A percentile compares a stretch with the other conserved stretches of the same genome.
Conservation (phyloP, 331 rosid species). For the Spiraea crenata region DNA sequence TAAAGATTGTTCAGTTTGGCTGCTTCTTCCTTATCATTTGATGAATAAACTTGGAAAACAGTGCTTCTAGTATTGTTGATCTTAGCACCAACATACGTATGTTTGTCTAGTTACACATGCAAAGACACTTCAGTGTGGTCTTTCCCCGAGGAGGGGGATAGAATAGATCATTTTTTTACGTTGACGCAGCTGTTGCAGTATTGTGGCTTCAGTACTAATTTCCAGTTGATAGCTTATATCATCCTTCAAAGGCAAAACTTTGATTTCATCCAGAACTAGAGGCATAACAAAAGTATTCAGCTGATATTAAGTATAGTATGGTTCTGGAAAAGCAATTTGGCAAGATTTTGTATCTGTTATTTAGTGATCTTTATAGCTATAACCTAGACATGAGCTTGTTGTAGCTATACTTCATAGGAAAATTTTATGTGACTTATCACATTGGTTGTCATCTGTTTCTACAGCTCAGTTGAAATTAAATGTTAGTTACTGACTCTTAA, state of each 20-base stretch:
- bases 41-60: background rate
- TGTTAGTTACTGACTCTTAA: background rate
- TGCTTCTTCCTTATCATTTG: background rate
- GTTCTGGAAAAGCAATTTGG: background rate
- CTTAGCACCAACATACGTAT: background rate
- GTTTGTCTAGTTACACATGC: background rate
- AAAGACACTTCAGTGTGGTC: background rate
- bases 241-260: background rate
- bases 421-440: background rate
- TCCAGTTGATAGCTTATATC: background rate
- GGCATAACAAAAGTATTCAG: too few relatives aligned
- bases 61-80: background rate
- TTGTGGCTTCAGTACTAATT: too few relatives aligned
- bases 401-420: background rate
- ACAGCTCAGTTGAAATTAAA: background rate
- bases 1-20: background rate
- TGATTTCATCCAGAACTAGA: background rate
- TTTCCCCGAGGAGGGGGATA: background rate
- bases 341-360: background rate
- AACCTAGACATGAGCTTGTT: background rate
- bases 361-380: background rate
- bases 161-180: background rate
- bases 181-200: background rate
- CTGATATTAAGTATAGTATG: background rate
- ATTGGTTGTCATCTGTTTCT: background rate